These are phyloP conservation scores for Entomortierella parvispora DNA, from an alignment of 192 early-diverging fungal species.

Conservation along the genomic window DNA sequence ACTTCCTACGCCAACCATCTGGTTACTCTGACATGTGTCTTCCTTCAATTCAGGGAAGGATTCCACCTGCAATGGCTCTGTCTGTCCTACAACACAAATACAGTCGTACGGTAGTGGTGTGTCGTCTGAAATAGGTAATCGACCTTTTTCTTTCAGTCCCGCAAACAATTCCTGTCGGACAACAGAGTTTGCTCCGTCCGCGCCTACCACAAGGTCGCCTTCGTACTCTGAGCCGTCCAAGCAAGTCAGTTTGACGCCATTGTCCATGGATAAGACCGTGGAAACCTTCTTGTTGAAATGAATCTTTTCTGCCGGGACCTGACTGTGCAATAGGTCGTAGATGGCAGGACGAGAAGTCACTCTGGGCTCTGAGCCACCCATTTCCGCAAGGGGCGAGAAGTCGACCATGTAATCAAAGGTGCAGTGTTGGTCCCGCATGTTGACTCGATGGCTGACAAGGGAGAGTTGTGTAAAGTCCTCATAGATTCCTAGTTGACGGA, in stretches of 20 bases:
- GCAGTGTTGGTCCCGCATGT: too few relatives aligned
- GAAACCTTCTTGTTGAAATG: conserved; percentile 5
- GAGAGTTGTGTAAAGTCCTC: too few relatives aligned
- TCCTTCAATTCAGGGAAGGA: neutral
- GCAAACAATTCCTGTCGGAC: conserved; percentile 23
- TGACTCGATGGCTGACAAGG: too few relatives aligned
- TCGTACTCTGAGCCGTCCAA: conserved; percentile 19
- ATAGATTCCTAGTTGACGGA: too few relatives aligned
- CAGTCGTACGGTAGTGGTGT: neutral
- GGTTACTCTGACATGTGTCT: neutral
- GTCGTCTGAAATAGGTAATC: neutral
- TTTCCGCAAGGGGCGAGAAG: too few relatives aligned
- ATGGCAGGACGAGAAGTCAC: neutral
- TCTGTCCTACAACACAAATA: conserved; percentile 1
- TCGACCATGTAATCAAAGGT: too few relatives aligned
- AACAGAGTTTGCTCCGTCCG: conserved; percentile 27
- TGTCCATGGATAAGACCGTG: neutral
- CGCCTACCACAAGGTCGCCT: conserved; percentile 45
- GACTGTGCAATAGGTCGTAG: neutral
- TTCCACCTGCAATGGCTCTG: neutral
- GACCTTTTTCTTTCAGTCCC: neutral
- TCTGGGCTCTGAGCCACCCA: neutral
- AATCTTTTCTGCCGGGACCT: neutral
- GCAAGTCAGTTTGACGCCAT: conserved; percentile 17
- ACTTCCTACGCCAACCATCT: neutral